Evolutionary conservation across 2,329 filamentous ascomycete species (phyloP).

Genomic region (Hypoxylon sp.): DNA sequence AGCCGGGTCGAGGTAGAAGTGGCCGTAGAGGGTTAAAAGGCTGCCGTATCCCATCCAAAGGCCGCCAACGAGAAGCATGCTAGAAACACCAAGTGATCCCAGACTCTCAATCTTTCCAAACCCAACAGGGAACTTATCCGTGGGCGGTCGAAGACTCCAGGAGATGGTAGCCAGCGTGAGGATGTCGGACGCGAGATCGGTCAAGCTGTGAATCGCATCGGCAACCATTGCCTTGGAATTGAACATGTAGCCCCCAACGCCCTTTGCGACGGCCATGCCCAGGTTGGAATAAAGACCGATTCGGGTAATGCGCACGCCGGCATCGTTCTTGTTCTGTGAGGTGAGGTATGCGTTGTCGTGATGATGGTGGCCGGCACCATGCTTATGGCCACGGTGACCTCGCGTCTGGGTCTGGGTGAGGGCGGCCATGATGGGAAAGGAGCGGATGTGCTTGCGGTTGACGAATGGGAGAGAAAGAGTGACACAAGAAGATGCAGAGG

Average conservation of each 20-base stretch:
- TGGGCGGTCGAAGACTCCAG: constrained; percentile 87
- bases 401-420: constrained; percentile 60
- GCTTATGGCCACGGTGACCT: constrained; percentile 61
- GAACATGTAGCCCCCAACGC: constrained; percentile 90
- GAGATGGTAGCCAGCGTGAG: constrained; percentile 94
- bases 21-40: constrained; percentile 71
- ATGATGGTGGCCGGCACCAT: constrained; percentile 71
- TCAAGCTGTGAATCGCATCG: constrained; percentile 94
- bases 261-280: constrained; percentile 93
- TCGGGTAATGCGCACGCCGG: constrained; percentile 90
- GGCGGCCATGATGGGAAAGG: constrained; percentile 46
- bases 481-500: constrained; percentile 19
- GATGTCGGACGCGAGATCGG: constrained; percentile 93
- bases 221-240: constrained; percentile 93
- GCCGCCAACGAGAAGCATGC: constrained; percentile 87
- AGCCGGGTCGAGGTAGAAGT: constrained; percentile 72
- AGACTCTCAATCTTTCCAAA: constrained; percentile 99
- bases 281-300: constrained; percentile 90
- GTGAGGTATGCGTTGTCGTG: constrained; percentile 86
- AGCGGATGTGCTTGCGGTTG: constrained; percentile 21
- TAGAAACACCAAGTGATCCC: constrained; percentile 90
- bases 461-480: constrained; percentile 26
- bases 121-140: constrained; percentile 82
- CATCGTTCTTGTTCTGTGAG: constrained; percentile 86
- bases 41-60: constrained; percentile 90